Conservation (phyloP, 1,284 basidiomycete genomes). For the Leccinum fuscescens region DNA sequence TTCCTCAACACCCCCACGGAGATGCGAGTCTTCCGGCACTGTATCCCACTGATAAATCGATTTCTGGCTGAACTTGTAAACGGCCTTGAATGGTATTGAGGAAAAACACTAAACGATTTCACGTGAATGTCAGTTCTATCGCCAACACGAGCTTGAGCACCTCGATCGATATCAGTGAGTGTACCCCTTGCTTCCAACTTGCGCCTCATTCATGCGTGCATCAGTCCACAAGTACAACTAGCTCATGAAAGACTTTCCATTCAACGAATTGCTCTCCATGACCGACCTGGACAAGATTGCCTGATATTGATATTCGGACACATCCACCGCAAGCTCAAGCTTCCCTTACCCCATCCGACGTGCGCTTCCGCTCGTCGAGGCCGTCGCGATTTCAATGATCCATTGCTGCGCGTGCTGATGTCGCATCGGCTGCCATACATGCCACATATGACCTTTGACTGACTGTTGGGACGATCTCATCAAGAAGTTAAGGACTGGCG, state of each 20-base stretch:
- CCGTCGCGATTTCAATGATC: conserved; percentile 96
- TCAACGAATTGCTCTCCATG: conserved; percentile 94
- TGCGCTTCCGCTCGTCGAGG: conserved; percentile 94
- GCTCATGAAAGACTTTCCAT: conserved; percentile 97
- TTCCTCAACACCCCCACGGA: too few relatives aligned
- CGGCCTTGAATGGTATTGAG: too few relatives aligned
- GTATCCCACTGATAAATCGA: too few relatives aligned
- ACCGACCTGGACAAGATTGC: conserved; percentile 94
- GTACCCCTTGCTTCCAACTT: background rate
- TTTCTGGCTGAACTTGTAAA: too few relatives aligned
- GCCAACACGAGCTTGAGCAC: too few relatives aligned
- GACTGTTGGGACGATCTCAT: conserved; percentile 95
- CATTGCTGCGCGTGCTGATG: conserved; percentile 87
- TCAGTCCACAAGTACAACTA: conserved; percentile 95
- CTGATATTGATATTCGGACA: conserved; percentile 88
- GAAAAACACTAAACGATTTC: too few relatives aligned
- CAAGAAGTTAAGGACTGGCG: conserved; percentile 72
- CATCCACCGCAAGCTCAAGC: conserved; percentile 92
- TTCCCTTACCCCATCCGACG: conserved; percentile 94
- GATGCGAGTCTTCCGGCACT: too few relatives aligned
- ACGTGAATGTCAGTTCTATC: too few relatives aligned
- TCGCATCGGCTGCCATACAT: conserved; percentile 90
- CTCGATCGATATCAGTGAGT: too few relatives aligned
- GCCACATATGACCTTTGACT: conserved; percentile 91
- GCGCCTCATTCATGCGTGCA: conserved; percentile 38